Conservation (phyloP, 2,329 filamentous ascomycete species). For the Emericellopsis atlantica region DNA sequence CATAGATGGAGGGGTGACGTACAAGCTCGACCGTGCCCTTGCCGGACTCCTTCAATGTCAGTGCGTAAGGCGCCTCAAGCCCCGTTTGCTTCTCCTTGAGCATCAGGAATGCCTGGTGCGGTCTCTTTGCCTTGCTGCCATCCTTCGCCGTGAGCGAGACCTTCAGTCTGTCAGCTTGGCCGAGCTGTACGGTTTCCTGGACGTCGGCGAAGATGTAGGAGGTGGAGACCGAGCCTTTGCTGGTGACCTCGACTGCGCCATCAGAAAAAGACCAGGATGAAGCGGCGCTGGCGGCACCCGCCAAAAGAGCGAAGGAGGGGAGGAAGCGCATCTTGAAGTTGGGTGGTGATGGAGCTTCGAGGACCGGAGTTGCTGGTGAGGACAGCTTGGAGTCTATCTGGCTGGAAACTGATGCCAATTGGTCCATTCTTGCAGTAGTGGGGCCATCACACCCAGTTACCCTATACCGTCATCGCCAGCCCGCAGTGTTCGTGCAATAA, state of each 20-base stretch:
- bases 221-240: conserved; percentile 53
- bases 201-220: conserved; percentile 49
- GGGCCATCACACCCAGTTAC: too few relatives aligned
- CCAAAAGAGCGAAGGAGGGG: conserved; percentile 27
- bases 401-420: conserved; percentile 8
- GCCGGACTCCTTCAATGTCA: conserved; percentile 75
- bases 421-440: conserved; percentile 1
- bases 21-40: conserved; percentile 81
- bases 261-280: conserved; percentile 64
- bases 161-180: conserved; percentile 63
- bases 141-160: conserved; percentile 72
- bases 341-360: conserved; percentile 7
- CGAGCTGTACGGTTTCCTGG: conserved; percentile 50
- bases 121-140: conserved; percentile 63
- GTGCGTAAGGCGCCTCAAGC: conserved; percentile 76
- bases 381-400: conserved; percentile 10
- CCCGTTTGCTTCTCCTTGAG: conserved; percentile 60
- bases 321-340: conserved; percentile 22
- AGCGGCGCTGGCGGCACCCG: conserved; percentile 36
- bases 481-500: too few relatives aligned
- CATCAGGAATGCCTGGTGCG: conserved; percentile 88
- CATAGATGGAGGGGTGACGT: conserved; percentile 21
- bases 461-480: too few relatives aligned
- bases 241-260: conserved; percentile 51
- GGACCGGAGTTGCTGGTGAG: conserved; percentile 9